phyloP scores from a whole-genome alignment of 768 basidiomycete genomes.

The Mycena olivaceomarginata region DNA sequence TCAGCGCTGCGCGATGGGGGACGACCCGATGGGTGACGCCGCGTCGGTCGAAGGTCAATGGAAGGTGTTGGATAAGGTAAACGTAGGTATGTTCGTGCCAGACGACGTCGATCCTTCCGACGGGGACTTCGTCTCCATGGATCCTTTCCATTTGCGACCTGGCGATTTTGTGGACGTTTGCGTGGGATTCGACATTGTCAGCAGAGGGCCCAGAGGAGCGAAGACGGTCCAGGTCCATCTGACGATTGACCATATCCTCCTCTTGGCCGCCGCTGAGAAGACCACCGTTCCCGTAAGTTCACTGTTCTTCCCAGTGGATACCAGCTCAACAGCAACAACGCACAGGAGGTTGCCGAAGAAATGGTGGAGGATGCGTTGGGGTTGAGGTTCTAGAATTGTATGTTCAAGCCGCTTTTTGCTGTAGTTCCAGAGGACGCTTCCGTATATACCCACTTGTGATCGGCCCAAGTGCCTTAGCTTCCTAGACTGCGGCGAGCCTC shows the following conservation, averaged over 20 bases:
- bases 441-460: no score
- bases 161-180: slow-evolving; percentile 22
- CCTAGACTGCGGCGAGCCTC: no score
- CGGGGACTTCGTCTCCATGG: background rate
- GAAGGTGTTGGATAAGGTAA: background rate
- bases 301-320: no score
- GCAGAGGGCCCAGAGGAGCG: fast-evolving
- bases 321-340: no score
- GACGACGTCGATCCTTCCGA: background rate
- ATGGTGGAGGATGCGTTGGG: no score
- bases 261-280: no score
- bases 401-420: no score
- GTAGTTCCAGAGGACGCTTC: no score
- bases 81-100: background rate
- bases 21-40: background rate
- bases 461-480: no score
- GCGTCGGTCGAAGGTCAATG: background rate
- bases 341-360: no score
- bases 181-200: slow-evolving; percentile 19
- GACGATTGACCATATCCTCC: slow-evolving; percentile 10
- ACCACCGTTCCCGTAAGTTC: no score
- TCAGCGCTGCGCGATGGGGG: background rate
- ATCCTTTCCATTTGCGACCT: background rate
- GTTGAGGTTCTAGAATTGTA: no score
- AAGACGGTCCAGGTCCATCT: background rate